Evolutionary conservation across 208 protist genomes (phyloP).

Genomic region (Strigomonas culicis): DNA sequence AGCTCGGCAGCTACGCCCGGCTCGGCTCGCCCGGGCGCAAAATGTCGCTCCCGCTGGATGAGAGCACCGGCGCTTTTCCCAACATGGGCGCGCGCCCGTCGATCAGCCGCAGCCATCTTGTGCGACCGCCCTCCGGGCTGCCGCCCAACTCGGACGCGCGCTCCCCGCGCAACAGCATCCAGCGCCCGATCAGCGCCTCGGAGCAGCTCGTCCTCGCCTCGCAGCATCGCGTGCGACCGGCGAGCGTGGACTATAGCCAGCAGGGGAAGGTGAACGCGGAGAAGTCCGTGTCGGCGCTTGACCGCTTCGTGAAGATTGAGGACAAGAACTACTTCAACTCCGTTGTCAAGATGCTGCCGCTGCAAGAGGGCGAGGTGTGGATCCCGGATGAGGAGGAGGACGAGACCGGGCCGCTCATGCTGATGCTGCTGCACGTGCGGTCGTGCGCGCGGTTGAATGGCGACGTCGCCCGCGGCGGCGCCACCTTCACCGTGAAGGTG

Average conservation of each 20-base stretch:
- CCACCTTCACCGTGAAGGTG: slow-evolving; percentile 66
- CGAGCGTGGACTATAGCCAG: slow-evolving; percentile 72
- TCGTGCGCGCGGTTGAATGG: slow-evolving; percentile 43
- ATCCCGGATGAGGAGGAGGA: slow-evolving; percentile 36
- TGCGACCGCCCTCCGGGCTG: slow-evolving; percentile 13
- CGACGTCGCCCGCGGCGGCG: slow-evolving; percentile 25
- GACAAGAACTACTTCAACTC: slow-evolving; percentile 85
- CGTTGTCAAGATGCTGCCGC: slow-evolving; percentile 63
- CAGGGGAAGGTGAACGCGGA: slow-evolving; percentile 62
- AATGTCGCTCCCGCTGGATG: slow-evolving; percentile 10
- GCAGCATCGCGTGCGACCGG: slow-evolving; percentile 25
- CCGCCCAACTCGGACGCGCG: slow-evolving; percentile 14
- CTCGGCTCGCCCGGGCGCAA: slow-evolving; percentile 6
- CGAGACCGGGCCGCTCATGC: slow-evolving; percentile 33
- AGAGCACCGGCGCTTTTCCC: slow-evolving; percentile 21
- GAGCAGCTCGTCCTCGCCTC: slow-evolving; percentile 25
- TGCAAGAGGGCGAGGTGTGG: slow-evolving; percentile 67
- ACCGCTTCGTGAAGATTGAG: slow-evolving; percentile 86
- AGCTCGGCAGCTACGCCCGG: not conserved
- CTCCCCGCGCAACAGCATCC: slow-evolving; percentile 11
- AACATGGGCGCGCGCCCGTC: slow-evolving; percentile 21
- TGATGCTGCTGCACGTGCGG: slow-evolving; percentile 75
- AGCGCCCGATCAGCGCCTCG: slow-evolving; percentile 25
- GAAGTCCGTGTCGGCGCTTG: slow-evolving; percentile 59
- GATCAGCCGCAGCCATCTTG: slow-evolving; percentile 42